Base-by-base conservation (phyloP, 768 basidiomycete genomes). In the Serendipita sp. region DNA sequence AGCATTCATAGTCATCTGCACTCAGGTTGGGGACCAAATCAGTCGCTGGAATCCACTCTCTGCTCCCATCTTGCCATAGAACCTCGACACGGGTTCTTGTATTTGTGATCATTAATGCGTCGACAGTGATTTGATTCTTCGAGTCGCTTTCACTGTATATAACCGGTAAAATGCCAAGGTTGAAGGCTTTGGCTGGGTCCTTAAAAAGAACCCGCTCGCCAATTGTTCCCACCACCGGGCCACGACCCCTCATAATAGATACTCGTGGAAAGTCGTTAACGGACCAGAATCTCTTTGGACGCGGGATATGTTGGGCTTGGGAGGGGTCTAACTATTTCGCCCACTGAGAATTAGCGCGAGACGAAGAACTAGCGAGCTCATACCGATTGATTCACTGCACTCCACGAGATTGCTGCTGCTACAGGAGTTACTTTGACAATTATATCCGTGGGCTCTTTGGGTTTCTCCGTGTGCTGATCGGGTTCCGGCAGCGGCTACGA, bases 1-100 rank as follows among this genome's bases (percentile, higher is more conserved):
- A 93, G 73, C 86, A 90, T 72, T 92, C 93, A 72, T 89, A 90
- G 74, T 96, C 93, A 72, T 95, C 93, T 8, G 91, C 82, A 66
- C 90, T 90, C 63, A 87, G 72, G 71, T 94, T 88, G 2, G 91
- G 92, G 47, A 93, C 83, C 18, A 94, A 75, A 24, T 84, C 79
- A 8, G 78, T 81, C 28, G 89, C 80, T 51, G 75, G 78, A 45
- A 86, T 64, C 2, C 76, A 79, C 74, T 92, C 88, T 58, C 73
- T 76, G 18, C 77, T 79, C 28, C 92, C 92, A 71, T 91, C 85
- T 76, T 96, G 93, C 94, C 94, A 97, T 10, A 94, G 72, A 37
- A 97, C 77, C 32, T 81, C 79, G 30, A 88, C 76, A 7, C 73
- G 76, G n/a, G 91, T 88, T 64, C 79, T 76, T 2, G 87, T 88